A percentile compares a stretch with the other conserved stretches of the same genome.
Evolutionary conservation across 805 yeast genomes (phyloP).

Genomic region (Lachancea dasiensis): DNA sequence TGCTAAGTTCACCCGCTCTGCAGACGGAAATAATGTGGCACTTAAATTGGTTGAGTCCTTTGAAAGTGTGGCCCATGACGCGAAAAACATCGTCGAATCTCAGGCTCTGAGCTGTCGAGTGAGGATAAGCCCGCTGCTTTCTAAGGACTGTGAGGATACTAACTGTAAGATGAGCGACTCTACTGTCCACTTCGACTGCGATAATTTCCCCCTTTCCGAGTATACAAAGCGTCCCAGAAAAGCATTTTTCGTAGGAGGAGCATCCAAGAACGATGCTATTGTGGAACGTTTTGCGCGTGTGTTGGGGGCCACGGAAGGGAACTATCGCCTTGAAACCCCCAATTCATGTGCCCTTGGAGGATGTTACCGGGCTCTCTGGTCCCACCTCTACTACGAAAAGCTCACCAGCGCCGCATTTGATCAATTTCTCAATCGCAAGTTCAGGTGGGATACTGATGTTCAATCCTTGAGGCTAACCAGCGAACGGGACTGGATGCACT

Average conservation of each 20-base stretch:
- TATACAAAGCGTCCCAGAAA: conserved; percentile 50
- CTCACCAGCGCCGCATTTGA: conserved; percentile 32
- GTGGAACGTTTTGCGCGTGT: conserved; percentile 64
- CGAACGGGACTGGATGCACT: conserved; percentile 27
- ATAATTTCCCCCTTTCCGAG: conserved; percentile 20
- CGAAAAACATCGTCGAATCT: conserved; percentile 70
- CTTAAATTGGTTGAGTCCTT: conserved; percentile 31
- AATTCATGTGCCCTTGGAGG: conserved; percentile 94
- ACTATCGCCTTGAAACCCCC: conserved; percentile 65
- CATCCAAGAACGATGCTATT: conserved; percentile 64
- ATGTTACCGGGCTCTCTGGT: conserved; percentile 80
- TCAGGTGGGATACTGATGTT: conserved; percentile 39
- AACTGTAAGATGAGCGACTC: conserved; percentile 8
- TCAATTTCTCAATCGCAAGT: conserved; percentile 41
- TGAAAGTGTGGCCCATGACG: conserved; percentile 59
- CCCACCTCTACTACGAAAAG: conserved; percentile 35
- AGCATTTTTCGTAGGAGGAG: conserved; percentile 84
- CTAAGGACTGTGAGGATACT: conserved; percentile 23
- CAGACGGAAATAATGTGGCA: conserved; percentile 20
- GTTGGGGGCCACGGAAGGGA: conserved; percentile 54
- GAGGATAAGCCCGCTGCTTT: conserved; percentile 72
- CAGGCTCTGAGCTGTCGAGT: conserved; percentile 82
- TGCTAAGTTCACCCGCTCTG: conserved; percentile 35
- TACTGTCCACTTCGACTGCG: conserved; percentile 33
- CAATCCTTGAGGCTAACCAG: conserved; percentile 23